Evolutionary conservation across 1,284 basidiomycete genomes (phyloP).

Genomic region (Spongiforma sp.): DNA sequence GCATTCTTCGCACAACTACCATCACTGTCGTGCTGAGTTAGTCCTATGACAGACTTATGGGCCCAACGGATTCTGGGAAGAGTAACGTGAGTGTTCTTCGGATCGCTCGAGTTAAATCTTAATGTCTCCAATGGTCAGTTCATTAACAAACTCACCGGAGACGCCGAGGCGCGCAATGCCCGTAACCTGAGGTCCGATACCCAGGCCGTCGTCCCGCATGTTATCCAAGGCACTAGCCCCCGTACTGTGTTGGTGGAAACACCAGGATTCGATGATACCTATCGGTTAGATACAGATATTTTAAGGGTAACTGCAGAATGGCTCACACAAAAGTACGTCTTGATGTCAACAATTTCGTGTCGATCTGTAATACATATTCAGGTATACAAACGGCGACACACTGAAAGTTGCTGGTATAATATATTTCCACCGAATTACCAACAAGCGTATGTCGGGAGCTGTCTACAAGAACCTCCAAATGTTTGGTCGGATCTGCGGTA

Average conservation of each 20-base stretch:
- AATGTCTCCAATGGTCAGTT: background rate
- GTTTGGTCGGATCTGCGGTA: conserved; percentile 34
- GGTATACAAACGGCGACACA: background rate
- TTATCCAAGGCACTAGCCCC: background rate
- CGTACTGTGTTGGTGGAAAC: conserved; percentile 14
- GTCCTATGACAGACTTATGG: background rate
- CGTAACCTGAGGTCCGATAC: background rate
- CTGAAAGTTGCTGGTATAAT: conserved; percentile 43
- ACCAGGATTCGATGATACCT: conserved; percentile 16
- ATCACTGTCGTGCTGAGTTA: background rate
- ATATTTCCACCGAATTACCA: conserved; percentile 52
- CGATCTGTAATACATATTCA: background rate
- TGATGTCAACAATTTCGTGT: background rate
- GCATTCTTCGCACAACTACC: background rate
- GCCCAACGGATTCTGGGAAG: conserved; percentile 4
- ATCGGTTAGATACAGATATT: conserved; percentile 24
- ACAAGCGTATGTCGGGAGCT: conserved; percentile 47
- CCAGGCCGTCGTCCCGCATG: background rate
- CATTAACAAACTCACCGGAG: conserved; percentile 5
- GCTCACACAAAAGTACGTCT: conserved; percentile 2
- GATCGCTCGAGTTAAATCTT: background rate
- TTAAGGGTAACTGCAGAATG: conserved; percentile 20
- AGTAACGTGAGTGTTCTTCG: conserved; percentile 3
- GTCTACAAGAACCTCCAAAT: conserved; percentile 47
- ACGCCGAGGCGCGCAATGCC: background rate